A percentile compares a stretch with the other conserved stretches of the same genome.
Conservation (phyloP, 805 yeast species). For the Saccharomyces eubayanus region DNA sequence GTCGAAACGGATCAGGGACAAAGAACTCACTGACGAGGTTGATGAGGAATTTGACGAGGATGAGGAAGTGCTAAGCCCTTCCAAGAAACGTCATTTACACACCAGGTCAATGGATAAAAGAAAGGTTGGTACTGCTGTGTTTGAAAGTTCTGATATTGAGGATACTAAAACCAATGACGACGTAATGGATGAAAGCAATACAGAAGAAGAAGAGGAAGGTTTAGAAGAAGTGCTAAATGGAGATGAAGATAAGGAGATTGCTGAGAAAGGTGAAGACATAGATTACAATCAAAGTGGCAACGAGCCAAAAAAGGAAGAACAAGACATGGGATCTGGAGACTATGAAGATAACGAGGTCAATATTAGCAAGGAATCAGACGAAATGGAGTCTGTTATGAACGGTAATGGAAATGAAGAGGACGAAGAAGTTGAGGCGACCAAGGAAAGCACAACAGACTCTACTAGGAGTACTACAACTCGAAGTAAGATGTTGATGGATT, state of each 20-base stretch:
- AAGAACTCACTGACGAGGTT: neutral
- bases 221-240: slow-evolving; percentile 5
- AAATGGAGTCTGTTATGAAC: slow-evolving; percentile 11
- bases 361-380: slow-evolving; percentile 7
- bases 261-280: slow-evolving; percentile 9
- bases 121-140: neutral
- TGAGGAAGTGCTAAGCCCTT: neutral
- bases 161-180: neutral
- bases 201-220: slow-evolving; percentile 3
- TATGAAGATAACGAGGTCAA: slow-evolving; percentile 12
- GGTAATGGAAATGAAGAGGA: slow-evolving; percentile 15
- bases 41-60: neutral
- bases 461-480: slow-evolving; percentile 13
- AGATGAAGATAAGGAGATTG: slow-evolving; percentile 5
- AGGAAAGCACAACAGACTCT: slow-evolving; percentile 16
- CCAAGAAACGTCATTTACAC: neutral
- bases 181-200: neutral
- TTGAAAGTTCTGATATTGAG: neutral
- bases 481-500: slow-evolving; percentile 17
- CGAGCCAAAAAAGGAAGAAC: slow-evolving; percentile 14
- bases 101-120: neutral
- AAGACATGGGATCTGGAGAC: slow-evolving; percentile 21
- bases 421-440: slow-evolving; percentile 11
- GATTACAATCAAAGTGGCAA: slow-evolving; percentile 9
- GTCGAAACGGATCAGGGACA: neutral